These are phyloP conservation scores for Candida manassasensis DNA, from an alignment of 805 yeast species.

Conservation along the genomic window DNA sequence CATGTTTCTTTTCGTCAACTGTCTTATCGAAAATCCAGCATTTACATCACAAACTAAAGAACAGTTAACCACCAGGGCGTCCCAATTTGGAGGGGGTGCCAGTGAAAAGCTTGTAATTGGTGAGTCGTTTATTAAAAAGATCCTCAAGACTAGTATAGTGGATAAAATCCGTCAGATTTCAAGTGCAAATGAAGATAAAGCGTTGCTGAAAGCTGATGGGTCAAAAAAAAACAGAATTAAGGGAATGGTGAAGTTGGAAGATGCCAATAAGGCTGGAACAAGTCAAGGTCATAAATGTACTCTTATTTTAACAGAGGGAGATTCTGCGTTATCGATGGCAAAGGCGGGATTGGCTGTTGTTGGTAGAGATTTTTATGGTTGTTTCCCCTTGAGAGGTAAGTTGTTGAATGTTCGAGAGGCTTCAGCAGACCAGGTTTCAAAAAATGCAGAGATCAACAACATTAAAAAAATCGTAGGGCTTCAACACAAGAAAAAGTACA, in stretches of 20 bases:
- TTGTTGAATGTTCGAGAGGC: constrained; percentile 95
- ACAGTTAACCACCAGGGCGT: constrained; percentile 81
- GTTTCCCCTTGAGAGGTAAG: constrained; percentile 94
- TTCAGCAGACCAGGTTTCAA: constrained; percentile 87
- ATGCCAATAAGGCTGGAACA: constrained; percentile 96
- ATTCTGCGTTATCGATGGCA: constrained; percentile 89
- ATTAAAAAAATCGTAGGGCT: constrained; percentile 92
- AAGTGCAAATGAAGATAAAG: constrained; percentile 83
- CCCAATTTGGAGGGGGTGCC: constrained; percentile 80
- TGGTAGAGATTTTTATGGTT: constrained; percentile 92
- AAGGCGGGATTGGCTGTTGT: constrained; percentile 92
- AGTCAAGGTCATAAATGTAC: constrained; percentile 90
- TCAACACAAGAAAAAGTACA: constrained; percentile 83
- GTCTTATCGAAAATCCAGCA: constrained; percentile 93
- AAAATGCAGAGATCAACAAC: constrained; percentile 92
- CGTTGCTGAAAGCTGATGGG: constrained; percentile 86
- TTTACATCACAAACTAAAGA: constrained; percentile 97
- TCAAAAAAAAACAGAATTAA: constrained; percentile 78
- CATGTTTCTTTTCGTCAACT: constrained; percentile 86
- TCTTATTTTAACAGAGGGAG: constrained; percentile 92
- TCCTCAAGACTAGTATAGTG: constrained; percentile 60
- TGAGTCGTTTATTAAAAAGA: constrained; percentile 68
- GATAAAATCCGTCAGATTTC: constrained; percentile 80
- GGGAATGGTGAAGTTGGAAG: constrained; percentile 84
- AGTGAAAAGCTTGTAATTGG: constrained; percentile 57